These are phyloP conservation scores for Akebia trifoliata DNA, from an alignment of 164 flowering plant species.

Conservation along the genomic window DNA sequence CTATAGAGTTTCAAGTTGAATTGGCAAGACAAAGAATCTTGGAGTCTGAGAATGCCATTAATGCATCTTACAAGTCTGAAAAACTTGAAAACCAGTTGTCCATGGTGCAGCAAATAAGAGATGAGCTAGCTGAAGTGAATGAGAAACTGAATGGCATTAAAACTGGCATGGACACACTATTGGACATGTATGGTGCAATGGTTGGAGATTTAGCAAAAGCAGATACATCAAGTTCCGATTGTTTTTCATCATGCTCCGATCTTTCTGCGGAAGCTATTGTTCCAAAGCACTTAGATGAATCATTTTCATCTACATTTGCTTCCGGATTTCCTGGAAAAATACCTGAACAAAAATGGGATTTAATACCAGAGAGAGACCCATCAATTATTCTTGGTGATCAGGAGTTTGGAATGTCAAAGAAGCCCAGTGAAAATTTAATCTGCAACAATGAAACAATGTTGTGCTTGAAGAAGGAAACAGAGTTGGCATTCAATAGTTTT, in stretches of 20 bases:
- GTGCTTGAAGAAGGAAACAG: slow-evolving; percentile 30
- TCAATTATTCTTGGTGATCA: slow-evolving; percentile 1
- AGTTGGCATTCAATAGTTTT: slow-evolving; percentile 26
- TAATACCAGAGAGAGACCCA: slow-evolving; percentile 16
- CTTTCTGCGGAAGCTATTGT: slow-evolving; percentile 18
- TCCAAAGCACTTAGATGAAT: slow-evolving; percentile 12
- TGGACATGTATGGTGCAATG: not conserved
- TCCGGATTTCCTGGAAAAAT: slow-evolving; percentile 6
- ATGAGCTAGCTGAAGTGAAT: slow-evolving; percentile 34
- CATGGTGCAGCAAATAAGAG: slow-evolving; percentile 22
- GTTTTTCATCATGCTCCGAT: slow-evolving; percentile 32
- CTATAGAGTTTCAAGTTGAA: slow-evolving; percentile 22
- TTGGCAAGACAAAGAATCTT: slow-evolving; percentile 22
- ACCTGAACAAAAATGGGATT: slow-evolving; percentile 13
- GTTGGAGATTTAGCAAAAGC: slow-evolving; percentile 14
- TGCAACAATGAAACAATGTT: slow-evolving; percentile 10
- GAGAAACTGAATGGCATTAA: slow-evolving; percentile 23
- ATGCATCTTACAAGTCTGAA: slow-evolving; percentile 13
- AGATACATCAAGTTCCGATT: slow-evolving; percentile 24
- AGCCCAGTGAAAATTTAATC: slow-evolving; percentile 1
- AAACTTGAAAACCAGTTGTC: slow-evolving; percentile 16
- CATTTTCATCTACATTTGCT: slow-evolving; percentile 4
- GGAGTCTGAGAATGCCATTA: slow-evolving; percentile 26
- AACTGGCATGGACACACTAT: slow-evolving; percentile 16
- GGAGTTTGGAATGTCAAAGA: slow-evolving; percentile 6